Evolutionary conservation across 352 stramenopile genomes (phyloP).

Genomic region (Globisporangium ultimum): DNA sequence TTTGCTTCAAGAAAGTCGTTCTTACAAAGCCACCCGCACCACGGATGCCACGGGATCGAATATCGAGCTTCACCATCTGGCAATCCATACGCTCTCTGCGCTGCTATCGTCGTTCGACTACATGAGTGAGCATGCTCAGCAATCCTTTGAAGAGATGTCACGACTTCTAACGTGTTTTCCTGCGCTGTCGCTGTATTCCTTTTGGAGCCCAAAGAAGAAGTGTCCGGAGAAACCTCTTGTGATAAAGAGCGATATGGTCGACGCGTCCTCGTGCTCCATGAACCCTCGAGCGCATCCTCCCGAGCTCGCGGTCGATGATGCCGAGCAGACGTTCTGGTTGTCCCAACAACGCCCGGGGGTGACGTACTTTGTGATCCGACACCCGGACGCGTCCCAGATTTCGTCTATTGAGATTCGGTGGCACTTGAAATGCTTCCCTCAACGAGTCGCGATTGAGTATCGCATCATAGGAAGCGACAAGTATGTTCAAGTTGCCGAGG

Average conservation of each 20-base stretch:
- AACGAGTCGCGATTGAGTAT: slow-evolving; percentile 56
- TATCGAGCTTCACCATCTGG: slow-evolving; percentile 78
- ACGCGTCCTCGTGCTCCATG: slow-evolving; percentile 51
- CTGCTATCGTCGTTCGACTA: slow-evolving; percentile 77
- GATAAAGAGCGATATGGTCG: slow-evolving; percentile 40
- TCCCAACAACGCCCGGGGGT: slow-evolving; percentile 54
- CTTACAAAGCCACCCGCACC: slow-evolving; percentile 34
- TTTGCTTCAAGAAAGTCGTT: slow-evolving; percentile 48
- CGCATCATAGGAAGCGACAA: slow-evolving; percentile 26
- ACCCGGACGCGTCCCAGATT: slow-evolving; percentile 33
- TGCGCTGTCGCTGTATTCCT: slow-evolving; percentile 75
- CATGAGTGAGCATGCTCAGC: slow-evolving; percentile 30
- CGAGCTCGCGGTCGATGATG: slow-evolving; percentile 52
- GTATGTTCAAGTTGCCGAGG: slow-evolving; percentile 42
- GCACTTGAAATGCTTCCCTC: slow-evolving; percentile 64
- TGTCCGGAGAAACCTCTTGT: slow-evolving; percentile 50
- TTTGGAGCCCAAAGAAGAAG: slow-evolving; percentile 78
- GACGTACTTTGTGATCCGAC: slow-evolving; percentile 48
- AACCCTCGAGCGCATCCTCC: slow-evolving; percentile 42
- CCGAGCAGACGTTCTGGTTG: slow-evolving; percentile 70
- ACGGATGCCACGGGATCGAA: slow-evolving; percentile 33
- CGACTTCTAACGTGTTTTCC: slow-evolving; percentile 76
- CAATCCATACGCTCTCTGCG: slow-evolving; percentile 75
- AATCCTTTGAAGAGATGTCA: slow-evolving; percentile 76
- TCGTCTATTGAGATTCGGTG: slow-evolving; percentile 67